Evolutionary conservation across 2,329 filamentous ascomycete species (phyloP).

Genomic region (Byssochlamys sp.): DNA sequence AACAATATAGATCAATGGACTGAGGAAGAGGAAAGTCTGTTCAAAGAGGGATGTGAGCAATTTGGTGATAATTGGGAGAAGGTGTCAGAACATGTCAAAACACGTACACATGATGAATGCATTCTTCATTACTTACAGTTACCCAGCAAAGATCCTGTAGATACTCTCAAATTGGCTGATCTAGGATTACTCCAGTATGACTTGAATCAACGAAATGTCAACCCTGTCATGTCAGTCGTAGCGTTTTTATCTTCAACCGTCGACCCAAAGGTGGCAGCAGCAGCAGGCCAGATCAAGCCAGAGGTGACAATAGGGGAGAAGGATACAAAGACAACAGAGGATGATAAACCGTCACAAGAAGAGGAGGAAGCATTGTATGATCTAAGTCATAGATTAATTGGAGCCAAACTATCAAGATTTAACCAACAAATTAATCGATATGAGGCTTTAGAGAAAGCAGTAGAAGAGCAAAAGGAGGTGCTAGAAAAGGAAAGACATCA

Average conservation of each 20-base stretch:
- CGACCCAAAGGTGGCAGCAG: slow-evolving; percentile 80
- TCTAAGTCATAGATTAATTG: too few species aligned
- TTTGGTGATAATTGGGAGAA: slow-evolving; percentile 94
- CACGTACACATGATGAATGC: slow-evolving; percentile 86
- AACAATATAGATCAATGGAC: slow-evolving; percentile 85
- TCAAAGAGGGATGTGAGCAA: slow-evolving; percentile 82
- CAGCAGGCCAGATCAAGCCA: too few species aligned
- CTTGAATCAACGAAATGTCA: slow-evolving; percentile 88
- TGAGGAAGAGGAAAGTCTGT: slow-evolving; percentile 75
- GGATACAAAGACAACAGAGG: too few species aligned
- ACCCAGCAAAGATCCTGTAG: slow-evolving; percentile 90
- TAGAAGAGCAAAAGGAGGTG: too few species aligned
- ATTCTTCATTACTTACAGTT: slow-evolving; percentile 92
- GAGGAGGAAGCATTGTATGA: too few species aligned
- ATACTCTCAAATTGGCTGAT: slow-evolving; percentile 53
- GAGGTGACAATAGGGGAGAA: too few species aligned
- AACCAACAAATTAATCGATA: too few species aligned
- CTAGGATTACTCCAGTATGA: slow-evolving; percentile 63
- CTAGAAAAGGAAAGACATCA: too few species aligned
- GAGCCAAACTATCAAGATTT: too few species aligned
- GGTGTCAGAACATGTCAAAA: slow-evolving; percentile 84
- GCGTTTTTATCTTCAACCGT: slow-evolving; percentile 85
- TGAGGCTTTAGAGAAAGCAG: too few species aligned
- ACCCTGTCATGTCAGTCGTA: slow-evolving; percentile 92
- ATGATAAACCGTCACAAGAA: too few species aligned